Percentiles rank a stretch among this genome's conserved stretches.
phyloP scores from a whole-genome alignment of 2,329 filamentous ascomycete species.

The Bipolaris zeicola region DNA sequence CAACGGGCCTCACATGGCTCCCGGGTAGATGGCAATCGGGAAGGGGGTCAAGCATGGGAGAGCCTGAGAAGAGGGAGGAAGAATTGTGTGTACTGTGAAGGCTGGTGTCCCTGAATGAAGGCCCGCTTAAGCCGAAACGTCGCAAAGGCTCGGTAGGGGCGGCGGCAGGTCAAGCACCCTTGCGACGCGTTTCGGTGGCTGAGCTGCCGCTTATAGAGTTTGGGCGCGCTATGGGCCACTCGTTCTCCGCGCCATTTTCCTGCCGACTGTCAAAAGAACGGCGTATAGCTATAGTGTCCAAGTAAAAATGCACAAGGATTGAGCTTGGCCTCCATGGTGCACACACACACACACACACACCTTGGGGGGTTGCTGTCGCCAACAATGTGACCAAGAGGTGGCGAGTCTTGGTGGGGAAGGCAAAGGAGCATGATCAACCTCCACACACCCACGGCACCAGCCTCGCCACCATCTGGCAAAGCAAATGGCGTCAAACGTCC shows the following conservation, averaged over 20 bases:
- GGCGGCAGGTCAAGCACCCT: constrained; percentile 13
- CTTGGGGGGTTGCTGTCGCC: background rate
- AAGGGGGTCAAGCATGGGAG: background rate
- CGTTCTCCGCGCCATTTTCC: constrained; percentile 3
- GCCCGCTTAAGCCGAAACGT: constrained; percentile 13
- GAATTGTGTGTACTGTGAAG: constrained; percentile 1
- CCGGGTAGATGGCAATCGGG: constrained; percentile 3
- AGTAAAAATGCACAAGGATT: background rate
- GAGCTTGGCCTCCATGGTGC: background rate
- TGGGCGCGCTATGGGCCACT: background rate
- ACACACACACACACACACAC: background rate
- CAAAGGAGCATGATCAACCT: background rate
- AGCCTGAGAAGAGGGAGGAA: background rate
- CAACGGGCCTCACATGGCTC: constrained; percentile 7
- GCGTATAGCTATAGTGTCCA: background rate
- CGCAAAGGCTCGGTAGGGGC: constrained; percentile 16
- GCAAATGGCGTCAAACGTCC: background rate
- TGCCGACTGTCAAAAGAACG: background rate
- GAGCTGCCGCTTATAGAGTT: constrained; percentile 8
- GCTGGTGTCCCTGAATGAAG: constrained; percentile 11
- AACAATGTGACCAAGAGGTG: background rate
- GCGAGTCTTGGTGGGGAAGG: background rate
- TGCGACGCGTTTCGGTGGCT: constrained; percentile 17
- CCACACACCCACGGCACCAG: background rate
- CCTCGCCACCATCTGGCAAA: background rate